Base-by-base conservation (phyloP, 1,284 basidiomycete genomes). In the Fomitiporia mediterranea region DNA sequence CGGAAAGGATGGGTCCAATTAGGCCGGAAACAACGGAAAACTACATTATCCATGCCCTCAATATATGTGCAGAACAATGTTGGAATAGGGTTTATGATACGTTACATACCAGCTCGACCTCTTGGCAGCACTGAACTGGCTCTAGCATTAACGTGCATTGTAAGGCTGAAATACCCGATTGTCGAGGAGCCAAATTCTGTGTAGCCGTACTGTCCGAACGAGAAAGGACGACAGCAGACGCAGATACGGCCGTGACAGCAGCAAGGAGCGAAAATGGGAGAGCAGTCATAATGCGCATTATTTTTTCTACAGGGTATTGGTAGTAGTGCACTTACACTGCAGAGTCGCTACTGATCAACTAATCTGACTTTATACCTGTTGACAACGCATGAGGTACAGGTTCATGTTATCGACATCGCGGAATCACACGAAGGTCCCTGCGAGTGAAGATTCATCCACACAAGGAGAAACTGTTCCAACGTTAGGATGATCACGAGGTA, bases 71-170 rank as follows among this genome's bases (percentile, higher is more conserved):
- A 23, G 5, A 15, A 13, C 11, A 21, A 4, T 3, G 27, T 15
- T 19, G n/a, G 39, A 30, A 17, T 25, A 27, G 23, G 30, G 5
- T n/a, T 17, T 15, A 53, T 17, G 6, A 42, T n/a, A 21, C 28
- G 19, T 15, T 6, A 43, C 51, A 11, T 28, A 43, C 51, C 4
- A 39, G 51, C 39, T 40, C 51, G 23, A 53, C 37, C n/a, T 25
- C 30, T 17, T 53, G 27, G 28, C 51, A 53, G 27, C 39, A 51
- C 34, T 51, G 50, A 6, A 51, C 50, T 8, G 25, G 6, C 8
- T 39, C 15, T 13, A 39, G 34, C 25, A 17, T 28, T 5, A 38
- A 34, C 4, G 37, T 21, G 35, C 50, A 51, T 19, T 51, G 17
- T 9, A 51, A n/a, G 2, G 50, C 35, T 15, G 50, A 51, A 13